Conservation (phyloP, 2,329 filamentous ascomycete genomes). For the Hymenoscyphus scutula region DNA sequence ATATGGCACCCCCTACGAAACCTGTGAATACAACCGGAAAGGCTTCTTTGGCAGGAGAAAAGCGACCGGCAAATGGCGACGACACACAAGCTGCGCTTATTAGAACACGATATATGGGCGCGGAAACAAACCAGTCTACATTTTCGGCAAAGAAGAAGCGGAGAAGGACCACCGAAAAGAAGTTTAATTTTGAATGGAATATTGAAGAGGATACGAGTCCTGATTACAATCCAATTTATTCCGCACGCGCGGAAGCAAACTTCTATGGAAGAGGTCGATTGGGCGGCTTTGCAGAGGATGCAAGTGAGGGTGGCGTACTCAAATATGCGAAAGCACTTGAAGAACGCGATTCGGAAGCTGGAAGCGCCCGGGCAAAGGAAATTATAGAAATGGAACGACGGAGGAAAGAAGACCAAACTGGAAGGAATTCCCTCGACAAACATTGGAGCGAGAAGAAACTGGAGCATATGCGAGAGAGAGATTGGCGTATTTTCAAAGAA, state of each 20-base stretch:
- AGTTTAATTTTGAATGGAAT: constrained; percentile 99
- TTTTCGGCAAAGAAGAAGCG: constrained; percentile 97
- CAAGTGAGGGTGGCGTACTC: constrained; percentile 52
- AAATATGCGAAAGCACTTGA: constrained; percentile 68
- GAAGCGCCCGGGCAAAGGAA: constrained; percentile 71
- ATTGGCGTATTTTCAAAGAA: constrained; percentile 99
- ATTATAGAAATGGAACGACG: constrained; percentile 83
- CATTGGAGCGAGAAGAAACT: constrained; percentile 95
- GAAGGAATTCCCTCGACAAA: constrained; percentile 76
- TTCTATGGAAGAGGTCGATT: constrained; percentile 68
- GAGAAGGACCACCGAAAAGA: constrained; percentile 86
- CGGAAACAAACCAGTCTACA: constrained; percentile 79
- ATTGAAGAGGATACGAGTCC: constrained; percentile 86
- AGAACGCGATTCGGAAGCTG: constrained; percentile 72
- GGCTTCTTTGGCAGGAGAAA: constrained; percentile 38
- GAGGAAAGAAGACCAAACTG: constrained; percentile 67
- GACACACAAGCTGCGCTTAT: constrained; percentile 72
- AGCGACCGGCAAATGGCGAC: constrained; percentile 43
- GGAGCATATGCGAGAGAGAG: constrained; percentile 91
- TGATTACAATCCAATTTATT: constrained; percentile 80
- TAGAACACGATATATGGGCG: constrained; percentile 84
- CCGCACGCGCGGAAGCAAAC: constrained; percentile 61
- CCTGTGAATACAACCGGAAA: constrained; percentile 29
- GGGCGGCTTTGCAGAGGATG: constrained; percentile 62
- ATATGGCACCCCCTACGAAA: constrained; percentile 35